Evolutionary conservation across 2,329 filamentous ascomycete genomes (phyloP).

Genomic region (Coniochaeta sp.): DNA sequence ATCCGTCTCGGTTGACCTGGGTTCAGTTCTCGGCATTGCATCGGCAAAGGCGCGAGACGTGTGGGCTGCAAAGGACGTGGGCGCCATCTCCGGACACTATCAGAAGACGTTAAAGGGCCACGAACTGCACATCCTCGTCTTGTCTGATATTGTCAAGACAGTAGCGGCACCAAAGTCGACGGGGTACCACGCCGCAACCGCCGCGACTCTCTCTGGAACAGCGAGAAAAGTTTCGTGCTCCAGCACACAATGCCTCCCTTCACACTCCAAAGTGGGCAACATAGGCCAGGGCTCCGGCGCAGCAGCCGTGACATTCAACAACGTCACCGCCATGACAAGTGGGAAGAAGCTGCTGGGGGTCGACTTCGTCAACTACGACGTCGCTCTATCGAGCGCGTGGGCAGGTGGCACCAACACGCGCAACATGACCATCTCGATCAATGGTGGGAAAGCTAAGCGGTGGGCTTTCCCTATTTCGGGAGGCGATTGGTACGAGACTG

Average conservation of each 20-base stretch:
- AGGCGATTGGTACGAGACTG: constrained; percentile 42
- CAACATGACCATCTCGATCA: constrained; percentile 28
- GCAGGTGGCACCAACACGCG: no score
- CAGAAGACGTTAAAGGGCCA: constrained; percentile 27
- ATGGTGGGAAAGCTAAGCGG: constrained; percentile 30
- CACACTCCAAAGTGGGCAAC: constrained; percentile 33
- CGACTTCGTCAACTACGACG: constrained; percentile 47
- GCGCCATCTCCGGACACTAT: constrained; percentile 23
- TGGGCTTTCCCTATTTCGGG: constrained; percentile 44
- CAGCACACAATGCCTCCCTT: constrained; percentile 31
- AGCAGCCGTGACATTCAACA: constrained; percentile 24
- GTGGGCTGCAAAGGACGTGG: constrained; percentile 29
- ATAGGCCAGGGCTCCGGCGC: constrained; percentile 23
- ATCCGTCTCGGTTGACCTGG: constrained; percentile 32
- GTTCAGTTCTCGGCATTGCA: constrained; percentile 29
- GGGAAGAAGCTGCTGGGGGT: constrained; percentile 34
- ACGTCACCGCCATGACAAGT: constrained; percentile 19
- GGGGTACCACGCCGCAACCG: constrained; percentile 30
- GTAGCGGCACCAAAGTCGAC: constrained; percentile 13
- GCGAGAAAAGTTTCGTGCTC: constrained; percentile 27
- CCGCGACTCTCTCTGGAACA: constrained; percentile 28
- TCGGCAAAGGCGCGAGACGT: constrained; percentile 30
- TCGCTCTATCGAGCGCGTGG: constrained; percentile 11
- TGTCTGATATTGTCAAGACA: constrained; percentile 24
- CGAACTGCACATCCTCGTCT: constrained; percentile 30